A percentile compares a stretch with the other conserved stretches of the same genome.
These are phyloP conservation scores for Mytilinidion resinicola DNA, from an alignment of 495 filamentous ascomycete genomes.

Conservation along the genomic window DNA sequence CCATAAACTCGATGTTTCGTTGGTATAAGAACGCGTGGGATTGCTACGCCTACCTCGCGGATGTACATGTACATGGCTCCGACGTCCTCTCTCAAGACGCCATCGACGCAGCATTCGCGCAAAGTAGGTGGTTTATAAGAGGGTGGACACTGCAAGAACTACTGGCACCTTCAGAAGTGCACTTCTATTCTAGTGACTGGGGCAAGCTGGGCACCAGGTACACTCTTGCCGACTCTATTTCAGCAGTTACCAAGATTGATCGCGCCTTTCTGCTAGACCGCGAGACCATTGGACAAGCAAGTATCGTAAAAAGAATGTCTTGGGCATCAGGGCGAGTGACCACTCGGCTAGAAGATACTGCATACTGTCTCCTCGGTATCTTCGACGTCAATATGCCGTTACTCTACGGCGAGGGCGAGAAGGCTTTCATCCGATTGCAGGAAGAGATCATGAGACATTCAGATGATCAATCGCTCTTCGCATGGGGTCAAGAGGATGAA, in stretches of 20 bases:
- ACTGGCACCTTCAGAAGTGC: constrained; percentile 11
- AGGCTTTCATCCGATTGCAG: constrained; percentile 21
- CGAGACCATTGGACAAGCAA: neutral
- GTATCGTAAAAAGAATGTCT: constrained; percentile 19
- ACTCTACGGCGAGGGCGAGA: constrained; percentile 22
- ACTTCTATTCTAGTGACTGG: constrained; percentile 10
- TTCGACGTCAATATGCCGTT: constrained; percentile 25
- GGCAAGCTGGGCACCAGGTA: constrained; percentile 3
- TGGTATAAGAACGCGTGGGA: constrained; percentile 13
- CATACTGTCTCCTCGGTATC: constrained; percentile 24
- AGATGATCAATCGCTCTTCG: constrained; percentile 5
- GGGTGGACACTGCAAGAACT: constrained; percentile 26
- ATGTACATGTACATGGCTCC: neutral
- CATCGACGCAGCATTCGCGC: neutral
- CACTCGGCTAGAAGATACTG: constrained; percentile 15
- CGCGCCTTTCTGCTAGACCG: neutral
- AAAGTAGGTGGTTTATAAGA: constrained; percentile 22
- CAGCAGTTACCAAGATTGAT: neutral
- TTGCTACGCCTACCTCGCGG: constrained; percentile 15
- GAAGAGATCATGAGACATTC: constrained; percentile 13
- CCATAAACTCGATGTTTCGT: constrained; percentile 17
- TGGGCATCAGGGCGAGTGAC: constrained; percentile 17
- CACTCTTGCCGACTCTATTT: neutral
- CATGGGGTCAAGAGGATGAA: constrained; percentile 2
- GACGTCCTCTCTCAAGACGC: neutral